These are phyloP conservation scores for Cordia subcordata DNA, from an alignment of 257 asterid species.

Conservation along the genomic window DNA sequence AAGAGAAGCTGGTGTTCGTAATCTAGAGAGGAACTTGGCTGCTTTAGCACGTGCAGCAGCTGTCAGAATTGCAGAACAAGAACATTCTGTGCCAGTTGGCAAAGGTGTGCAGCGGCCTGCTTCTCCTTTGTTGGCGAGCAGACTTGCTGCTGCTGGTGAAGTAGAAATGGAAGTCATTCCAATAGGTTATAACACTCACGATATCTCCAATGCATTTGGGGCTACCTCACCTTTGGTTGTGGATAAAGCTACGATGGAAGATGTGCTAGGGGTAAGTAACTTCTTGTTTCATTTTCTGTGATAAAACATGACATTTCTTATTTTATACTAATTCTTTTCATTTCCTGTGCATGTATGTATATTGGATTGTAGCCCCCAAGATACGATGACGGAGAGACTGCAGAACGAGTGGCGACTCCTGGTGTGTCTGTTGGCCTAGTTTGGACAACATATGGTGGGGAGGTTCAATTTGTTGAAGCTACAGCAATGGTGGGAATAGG, in stretches of 20 bases:
- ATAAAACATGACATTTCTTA: constrained; percentile 1
- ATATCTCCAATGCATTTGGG: constrained; percentile 65
- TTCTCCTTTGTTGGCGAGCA: constrained; percentile 74
- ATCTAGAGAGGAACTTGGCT: constrained; percentile 90
- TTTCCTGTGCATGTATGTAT: constrained; percentile 2
- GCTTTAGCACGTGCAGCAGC: constrained; percentile 99
- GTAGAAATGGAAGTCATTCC: constrained; percentile 99
- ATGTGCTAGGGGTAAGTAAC: constrained; percentile 91
- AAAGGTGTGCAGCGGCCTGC: constrained; percentile 80
- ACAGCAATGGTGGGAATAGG: constrained; percentile 93
- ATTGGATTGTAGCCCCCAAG: constrained; percentile 66
- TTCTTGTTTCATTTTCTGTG: constrained; percentile 8
- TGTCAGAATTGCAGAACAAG: constrained; percentile 85
- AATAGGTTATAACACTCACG: constrained; percentile 75
- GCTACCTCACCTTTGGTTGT: constrained; percentile 60
- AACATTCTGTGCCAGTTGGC: constrained; percentile 70
- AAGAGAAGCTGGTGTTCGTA: constrained; percentile 99
- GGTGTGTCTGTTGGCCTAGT: constrained; percentile 96
- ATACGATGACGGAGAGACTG: constrained; percentile 85
- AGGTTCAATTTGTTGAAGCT: constrained; percentile 98
- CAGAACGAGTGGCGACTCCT: constrained; percentile 83
- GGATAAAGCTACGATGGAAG: constrained; percentile 93
- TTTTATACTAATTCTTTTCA: constrained; percentile 11
- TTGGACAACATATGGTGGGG: constrained; percentile 95
- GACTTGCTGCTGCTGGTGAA: constrained; percentile 88